Evolutionary conservation across 805 yeast species (phyloP), one percentile per base, ranked within the genome.

Genomic region (Candida berthetii): DNA sequence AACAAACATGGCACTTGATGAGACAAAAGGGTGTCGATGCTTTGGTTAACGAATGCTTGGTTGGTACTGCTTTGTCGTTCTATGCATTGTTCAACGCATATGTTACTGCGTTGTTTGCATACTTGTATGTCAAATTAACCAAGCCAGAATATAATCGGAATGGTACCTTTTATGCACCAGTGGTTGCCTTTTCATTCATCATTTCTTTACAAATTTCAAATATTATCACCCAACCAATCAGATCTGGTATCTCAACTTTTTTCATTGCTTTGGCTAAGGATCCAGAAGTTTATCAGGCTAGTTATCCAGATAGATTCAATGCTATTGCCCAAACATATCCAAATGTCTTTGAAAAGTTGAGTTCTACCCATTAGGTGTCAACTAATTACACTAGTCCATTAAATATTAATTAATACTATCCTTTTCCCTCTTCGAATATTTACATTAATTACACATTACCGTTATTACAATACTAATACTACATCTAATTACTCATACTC

Each of bases 1-100:
- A 74, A 52, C 91, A 86, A 45, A 85, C 97, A 1, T 83, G 89
- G 78, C 76, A 78, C 52, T 70, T 90, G 62, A 61, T 90, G 50
- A 74, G 83, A 54, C 78, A 71, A 57, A 84, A 87, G 59, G 96
- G 96, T 28, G 69, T 86, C 60, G 89, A 85, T 60, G 90, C 93
- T 1, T 65, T 91, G 51, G 76, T 88, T 46, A 89, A 86, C 54
- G 96, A 90, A 61, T 82, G 87, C 49, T 71, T 90, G 46, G 80
- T 90, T 41, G 81, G 80, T 47, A 80, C 90, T 2, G 85, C 96
- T 0, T 64, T 89, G 47, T 77, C 81, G n/a, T 76, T 90, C 49
- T 90, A 83, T 55, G 66, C 93, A 0, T 58, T 84, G 37, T 78
- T 88, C 52, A 79, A 82, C 9, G 85, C 85, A 11, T 83, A 82